These are phyloP conservation scores for Colletotrichum navitas DNA, from an alignment of 2,329 filamentous ascomycete species.

Conservation along the genomic window DNA sequence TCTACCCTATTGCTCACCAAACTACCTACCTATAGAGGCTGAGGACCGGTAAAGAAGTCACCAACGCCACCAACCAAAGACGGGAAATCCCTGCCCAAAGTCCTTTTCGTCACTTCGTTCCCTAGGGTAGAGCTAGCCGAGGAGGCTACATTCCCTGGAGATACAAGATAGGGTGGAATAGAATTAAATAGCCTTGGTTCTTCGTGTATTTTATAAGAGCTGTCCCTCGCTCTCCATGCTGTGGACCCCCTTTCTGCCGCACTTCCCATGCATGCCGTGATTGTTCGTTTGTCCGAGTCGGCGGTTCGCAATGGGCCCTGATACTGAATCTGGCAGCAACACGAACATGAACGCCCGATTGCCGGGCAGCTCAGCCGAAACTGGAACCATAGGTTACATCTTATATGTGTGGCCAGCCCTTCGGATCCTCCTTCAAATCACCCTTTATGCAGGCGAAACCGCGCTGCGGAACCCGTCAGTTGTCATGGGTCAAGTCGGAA, in stretches of 20 bases:
- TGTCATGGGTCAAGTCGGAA: slow-evolving; percentile 29
- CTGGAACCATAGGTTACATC: slow-evolving; percentile 14
- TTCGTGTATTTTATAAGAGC: not conserved
- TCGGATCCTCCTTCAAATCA: slow-evolving; percentile 9
- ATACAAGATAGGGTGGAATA: not conserved
- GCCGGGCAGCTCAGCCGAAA: slow-evolving; percentile 15
- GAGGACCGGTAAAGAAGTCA: no score
- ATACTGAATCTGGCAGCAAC: not conserved
- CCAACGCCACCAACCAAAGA: not conserved
- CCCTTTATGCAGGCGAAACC: slow-evolving; percentile 12
- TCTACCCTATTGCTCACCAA: no score
- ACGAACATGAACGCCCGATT: slow-evolving; percentile 4
- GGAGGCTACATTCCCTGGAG: not conserved
- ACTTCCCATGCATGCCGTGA: slow-evolving; percentile 1
- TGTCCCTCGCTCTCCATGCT: not conserved
- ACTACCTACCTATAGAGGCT: no score
- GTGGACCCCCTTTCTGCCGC: not conserved
- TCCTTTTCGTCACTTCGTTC: not conserved
- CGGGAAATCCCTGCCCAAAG: not conserved
- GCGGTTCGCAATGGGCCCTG: not conserved
- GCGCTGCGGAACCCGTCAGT: not conserved
- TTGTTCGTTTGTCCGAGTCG: not conserved
- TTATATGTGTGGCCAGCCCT: not conserved
- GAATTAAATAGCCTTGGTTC: no score
- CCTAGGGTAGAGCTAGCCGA: not conserved